Evolutionary conservation across 2,329 filamentous ascomycete species (phyloP).

Genomic region (Apiospora phragmitis): DNA sequence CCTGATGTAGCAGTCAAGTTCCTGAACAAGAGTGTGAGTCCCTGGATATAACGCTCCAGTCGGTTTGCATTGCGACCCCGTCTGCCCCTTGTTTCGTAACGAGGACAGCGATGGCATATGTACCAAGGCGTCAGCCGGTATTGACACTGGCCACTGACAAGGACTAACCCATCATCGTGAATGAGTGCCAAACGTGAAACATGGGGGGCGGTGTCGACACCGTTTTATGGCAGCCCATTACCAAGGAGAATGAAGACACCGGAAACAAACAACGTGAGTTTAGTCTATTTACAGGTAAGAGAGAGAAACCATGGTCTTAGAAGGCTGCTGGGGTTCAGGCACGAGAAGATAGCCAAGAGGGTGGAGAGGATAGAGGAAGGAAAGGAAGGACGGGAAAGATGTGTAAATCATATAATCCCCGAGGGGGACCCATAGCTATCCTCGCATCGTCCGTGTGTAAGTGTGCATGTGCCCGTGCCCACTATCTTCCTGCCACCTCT

Average conservation of each 20-base stretch:
- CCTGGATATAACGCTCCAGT: neutral
- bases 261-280: neutral
- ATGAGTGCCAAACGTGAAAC: neutral
- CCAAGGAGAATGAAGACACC: neutral
- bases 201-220: neutral
- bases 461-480: neutral
- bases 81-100: slow-evolving; percentile 1
- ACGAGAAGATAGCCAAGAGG: neutral
- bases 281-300: neutral
- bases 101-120: neutral
- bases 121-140: neutral
- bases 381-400: neutral
- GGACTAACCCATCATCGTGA: neutral
- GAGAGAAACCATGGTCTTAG: neutral
- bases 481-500: neutral
- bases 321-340: neutral
- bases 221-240: neutral
- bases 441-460: neutral
- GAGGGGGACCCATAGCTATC: neutral
- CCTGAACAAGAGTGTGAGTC: neutral
- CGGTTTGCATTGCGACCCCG: neutral
- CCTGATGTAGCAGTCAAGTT: neutral
- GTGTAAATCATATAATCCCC: neutral
- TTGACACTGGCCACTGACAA: neutral
- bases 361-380: neutral